phyloP scores from a whole-genome alignment of 108 stramenopile species.

The Pseudonitzschia multiseries region DNA sequence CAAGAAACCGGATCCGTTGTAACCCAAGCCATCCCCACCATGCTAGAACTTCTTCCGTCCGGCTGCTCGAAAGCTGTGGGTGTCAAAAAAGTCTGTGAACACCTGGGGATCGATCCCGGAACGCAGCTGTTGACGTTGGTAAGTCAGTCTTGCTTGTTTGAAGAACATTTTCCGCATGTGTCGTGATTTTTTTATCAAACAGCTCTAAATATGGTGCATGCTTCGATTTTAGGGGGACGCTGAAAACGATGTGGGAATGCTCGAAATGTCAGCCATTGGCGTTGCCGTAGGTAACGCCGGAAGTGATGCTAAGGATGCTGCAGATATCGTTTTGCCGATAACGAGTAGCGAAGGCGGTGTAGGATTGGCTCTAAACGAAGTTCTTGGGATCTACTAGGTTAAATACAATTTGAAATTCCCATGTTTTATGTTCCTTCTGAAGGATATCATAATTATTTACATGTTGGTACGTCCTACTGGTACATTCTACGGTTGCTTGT shows the following conservation, averaged over 20 bases:
- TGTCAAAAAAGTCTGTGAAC: slow-evolving; percentile 76
- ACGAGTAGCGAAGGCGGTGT: slow-evolving; percentile 88
- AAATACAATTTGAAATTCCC: too few relatives aligned
- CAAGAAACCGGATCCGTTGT: slow-evolving; percentile 52
- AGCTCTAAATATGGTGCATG: background rate
- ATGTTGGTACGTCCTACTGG: too few relatives aligned
- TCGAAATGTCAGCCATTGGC: slow-evolving; percentile 74
- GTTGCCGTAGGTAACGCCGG: slow-evolving; percentile 88
- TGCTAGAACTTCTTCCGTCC: slow-evolving; percentile 87
- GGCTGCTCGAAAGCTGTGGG: slow-evolving; percentile 90
- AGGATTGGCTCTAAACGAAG: slow-evolving; percentile 81
- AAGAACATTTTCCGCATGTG: too few relatives aligned
- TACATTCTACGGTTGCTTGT: too few relatives aligned
- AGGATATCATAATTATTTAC: too few relatives aligned
- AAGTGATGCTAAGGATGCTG: slow-evolving; percentile 63
- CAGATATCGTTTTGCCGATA: slow-evolving; percentile 78
- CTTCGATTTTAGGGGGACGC: slow-evolving; percentile 70
- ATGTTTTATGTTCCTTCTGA: too few relatives aligned
- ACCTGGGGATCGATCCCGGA: slow-evolving; percentile 64
- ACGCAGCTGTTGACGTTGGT: slow-evolving; percentile 67
- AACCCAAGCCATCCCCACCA: slow-evolving; percentile 86
- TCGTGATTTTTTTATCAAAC: background rate
- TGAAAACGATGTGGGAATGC: slow-evolving; percentile 91
- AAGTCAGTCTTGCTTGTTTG: background rate
- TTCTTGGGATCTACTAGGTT: slow-evolving; percentile 17